Evolutionary conservation across 768 basidiomycete species (phyloP).

Genomic region (Rhizopogon roseolus): DNA sequence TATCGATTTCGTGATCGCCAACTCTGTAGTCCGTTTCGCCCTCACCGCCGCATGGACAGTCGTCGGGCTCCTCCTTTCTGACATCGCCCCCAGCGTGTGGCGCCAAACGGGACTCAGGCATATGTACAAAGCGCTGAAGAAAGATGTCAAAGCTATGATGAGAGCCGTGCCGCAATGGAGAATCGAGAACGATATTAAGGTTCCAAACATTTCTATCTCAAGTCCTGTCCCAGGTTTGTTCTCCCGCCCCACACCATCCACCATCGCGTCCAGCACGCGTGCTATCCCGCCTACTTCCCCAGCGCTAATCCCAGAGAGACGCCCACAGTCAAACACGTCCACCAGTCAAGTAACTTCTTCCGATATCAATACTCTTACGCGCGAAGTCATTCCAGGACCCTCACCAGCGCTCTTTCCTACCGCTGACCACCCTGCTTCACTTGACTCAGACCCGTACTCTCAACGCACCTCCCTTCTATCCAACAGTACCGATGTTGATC

Average conservation of each 20-base stretch:
- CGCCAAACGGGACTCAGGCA: constrained; percentile 36
- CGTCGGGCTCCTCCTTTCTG: constrained; percentile 50
- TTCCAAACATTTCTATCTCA: neutral
- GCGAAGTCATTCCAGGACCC: constrained; percentile 11
- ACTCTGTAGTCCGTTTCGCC: constrained; percentile 38
- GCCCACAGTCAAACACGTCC: constrained; percentile 7
- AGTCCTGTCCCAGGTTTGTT: neutral
- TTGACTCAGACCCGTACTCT: neutral
- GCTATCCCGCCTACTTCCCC: constrained; percentile 20
- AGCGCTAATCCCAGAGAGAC: constrained; percentile 4
- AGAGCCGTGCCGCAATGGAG: constrained; percentile 27
- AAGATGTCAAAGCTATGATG: constrained; percentile 26
- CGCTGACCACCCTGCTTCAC: constrained; percentile 1
- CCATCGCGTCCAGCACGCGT: constrained; percentile 6
- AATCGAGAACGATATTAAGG: constrained; percentile 22
- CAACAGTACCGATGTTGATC: neutral
- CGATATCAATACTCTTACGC: constrained; percentile 4
- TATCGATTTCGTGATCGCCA: constrained; percentile 65
- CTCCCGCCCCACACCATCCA: constrained; percentile 10
- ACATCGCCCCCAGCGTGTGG: constrained; percentile 44
- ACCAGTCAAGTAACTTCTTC: constrained; percentile 15
- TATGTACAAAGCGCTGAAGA: constrained; percentile 32
- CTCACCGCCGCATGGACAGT: constrained; percentile 49
- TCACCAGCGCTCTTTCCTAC: constrained; percentile 25
- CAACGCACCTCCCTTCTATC: neutral